Base-by-base conservation (phyloP, 352 stramenopile species). In the Phytophthora meadii region DNA sequence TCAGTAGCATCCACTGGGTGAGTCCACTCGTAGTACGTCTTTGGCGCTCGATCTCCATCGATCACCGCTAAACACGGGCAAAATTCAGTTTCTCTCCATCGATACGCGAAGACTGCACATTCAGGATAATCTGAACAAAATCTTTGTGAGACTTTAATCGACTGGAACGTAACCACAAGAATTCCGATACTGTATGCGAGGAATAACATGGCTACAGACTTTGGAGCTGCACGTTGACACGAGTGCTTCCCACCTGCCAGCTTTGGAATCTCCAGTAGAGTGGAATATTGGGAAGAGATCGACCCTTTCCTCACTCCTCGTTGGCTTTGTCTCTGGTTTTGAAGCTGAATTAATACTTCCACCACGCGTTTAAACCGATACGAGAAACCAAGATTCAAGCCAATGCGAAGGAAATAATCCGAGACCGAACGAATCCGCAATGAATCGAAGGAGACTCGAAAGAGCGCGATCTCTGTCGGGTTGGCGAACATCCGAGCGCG, bases 361-460 rank as follows among this genome's bases (percentile, higher is more conserved):
- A 79, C 32, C 7, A 83, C 60, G 0, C 65, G 68, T 25, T 79
- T 79, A 39, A 83, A 77, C 15, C 74, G 74, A 36, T 79, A 70
- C 3, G 65, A 71, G 32, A 86, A 81, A 2, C 60, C 61, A 7
- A 76, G 2, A 53, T 76, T 82, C 57, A 76, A 73, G 28, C 68
- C 69, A 19, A 83, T 68, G 0, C 70, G 72, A 5, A 81, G 57
- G 47, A 83, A 59, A 45, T 78, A 61, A 12, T 77, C 59, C 0
- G 58, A 14, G 1, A 68, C 19, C 1, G 54, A 60, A 15, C 47
- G 51, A 37, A 85, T 74, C 15, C 72, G 72, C 7, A 86, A 61
- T 14, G 71, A 74, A 32, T 83, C 66, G 32, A 81, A 78, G 2
- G 46, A 65, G 3, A 63, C 48, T 0, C 65, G 66, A 10, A 87